Conservation (phyloP, 768 basidiomycete species). For the Psilocybe sp. region DNA sequence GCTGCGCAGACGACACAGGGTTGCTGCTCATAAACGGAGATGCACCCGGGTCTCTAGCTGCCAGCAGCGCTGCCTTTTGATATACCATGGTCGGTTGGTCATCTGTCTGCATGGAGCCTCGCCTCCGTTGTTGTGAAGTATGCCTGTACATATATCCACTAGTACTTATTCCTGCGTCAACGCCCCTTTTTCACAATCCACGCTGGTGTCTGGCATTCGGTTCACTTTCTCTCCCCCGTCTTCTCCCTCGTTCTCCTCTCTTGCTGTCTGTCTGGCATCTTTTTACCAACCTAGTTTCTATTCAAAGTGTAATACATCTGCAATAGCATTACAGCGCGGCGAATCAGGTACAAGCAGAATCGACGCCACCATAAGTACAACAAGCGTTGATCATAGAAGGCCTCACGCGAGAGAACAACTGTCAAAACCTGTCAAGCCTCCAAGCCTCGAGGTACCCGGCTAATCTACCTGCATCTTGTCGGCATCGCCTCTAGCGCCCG, state of each 20-base stretch:
- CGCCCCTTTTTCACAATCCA: too few species aligned
- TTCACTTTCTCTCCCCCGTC: neutral
- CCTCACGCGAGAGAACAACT: neutral
- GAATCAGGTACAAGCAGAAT: neutral
- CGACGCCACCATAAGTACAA: neutral
- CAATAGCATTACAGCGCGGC: constrained; percentile 5
- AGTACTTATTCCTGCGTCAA: too few species aligned
- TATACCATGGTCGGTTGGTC: too few species aligned
- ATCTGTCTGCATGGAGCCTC: too few species aligned
- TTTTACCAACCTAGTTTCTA: constrained; percentile 8
- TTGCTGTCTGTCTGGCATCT: constrained; percentile 2
- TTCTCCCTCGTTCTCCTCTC: constrained; percentile 2
- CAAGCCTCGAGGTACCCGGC: neutral
- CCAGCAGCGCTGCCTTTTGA: neutral
- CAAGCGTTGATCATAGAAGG: neutral
- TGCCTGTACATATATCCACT: too few species aligned
- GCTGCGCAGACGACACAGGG: constrained; percentile 37
- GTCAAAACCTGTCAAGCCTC: neutral
- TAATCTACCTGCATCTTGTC: constrained; percentile 18
- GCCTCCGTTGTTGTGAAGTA: too few species aligned
- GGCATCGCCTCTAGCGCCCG: neutral
- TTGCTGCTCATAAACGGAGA: constrained; percentile 48
- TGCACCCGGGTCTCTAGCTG: neutral
- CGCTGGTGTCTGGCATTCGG: neutral
- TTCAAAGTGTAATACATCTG: constrained; percentile 16